Base-by-base conservation (phyloP, 164 flowering plant genomes). In the Annona cherimola region DNA sequence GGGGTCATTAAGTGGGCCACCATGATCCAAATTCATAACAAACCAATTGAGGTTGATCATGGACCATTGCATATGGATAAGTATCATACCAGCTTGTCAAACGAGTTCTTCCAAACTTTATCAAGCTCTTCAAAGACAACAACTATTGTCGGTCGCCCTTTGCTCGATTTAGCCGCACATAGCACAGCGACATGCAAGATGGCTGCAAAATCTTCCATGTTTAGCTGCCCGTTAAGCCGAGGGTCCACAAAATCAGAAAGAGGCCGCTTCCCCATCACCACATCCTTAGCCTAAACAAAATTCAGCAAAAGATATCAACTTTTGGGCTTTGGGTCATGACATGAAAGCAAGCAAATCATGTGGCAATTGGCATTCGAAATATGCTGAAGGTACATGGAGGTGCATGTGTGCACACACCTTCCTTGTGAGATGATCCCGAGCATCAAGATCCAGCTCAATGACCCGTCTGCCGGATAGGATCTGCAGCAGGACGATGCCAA, bases 381-480 rank as follows among this genome's bases (percentile, higher is more conserved):
- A 26, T 26, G 12, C 55, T 6, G 2, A 5, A 46, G 12, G 7
- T 46, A 44, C 19, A 68, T 46, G 43, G 61, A 68, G 55, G 61
- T 50, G 40, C 62, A 41, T 39, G 55, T 46, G 14, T 50, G 57
- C 9, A 61, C 9, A 69, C 42, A 88, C 90, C 86, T 80, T 88
- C 72, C 84, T 83, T 44, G 86, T 86, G 26, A 88, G 79, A 66
- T 86, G 89, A 69, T 88, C 91, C 63, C 91, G 84, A 12, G 88
- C 91, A 57, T 83, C 89, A 62, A 88, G 72, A 76, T 90, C 91
- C 42, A 88, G 76, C 55, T 86, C 90, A 12, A 90, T 83, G 57
- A 88, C 95, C 50, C 81, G 85, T 70, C 83, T 86, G 5, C 95
- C 95, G 0, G 95, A 88, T 42, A 90, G 79, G 76, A 87, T 76